A percentile compares a stretch with the other conserved stretches of the same genome.
Evolutionary conservation across 139 green algal species (phyloP).

Genomic region (Bryopsis sp.): DNA sequence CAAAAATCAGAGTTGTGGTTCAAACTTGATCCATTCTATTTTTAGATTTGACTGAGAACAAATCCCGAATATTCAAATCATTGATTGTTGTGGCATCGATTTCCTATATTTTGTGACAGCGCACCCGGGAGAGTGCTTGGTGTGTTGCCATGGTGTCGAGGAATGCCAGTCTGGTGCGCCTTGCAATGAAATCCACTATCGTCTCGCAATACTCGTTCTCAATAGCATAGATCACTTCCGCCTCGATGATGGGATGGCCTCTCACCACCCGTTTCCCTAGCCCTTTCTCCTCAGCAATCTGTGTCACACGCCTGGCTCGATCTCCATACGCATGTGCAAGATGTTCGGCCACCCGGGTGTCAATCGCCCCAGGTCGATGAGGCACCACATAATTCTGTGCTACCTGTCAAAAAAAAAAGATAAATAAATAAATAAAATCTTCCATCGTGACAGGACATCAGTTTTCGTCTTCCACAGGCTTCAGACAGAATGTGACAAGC

Average conservation of each 20-base stretch:
- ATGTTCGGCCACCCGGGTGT: slow-evolving; percentile 55
- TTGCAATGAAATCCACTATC: slow-evolving; percentile 84
- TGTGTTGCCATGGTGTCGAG: slow-evolving; percentile 69
- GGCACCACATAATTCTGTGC: slow-evolving; percentile 74
- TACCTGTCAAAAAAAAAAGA: too few relatives aligned
- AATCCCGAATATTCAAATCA: not conserved
- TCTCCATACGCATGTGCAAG: slow-evolving; percentile 77
- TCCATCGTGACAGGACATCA: too few relatives aligned
- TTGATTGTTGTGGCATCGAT: not conserved
- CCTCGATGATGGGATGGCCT: slow-evolving; percentile 86
- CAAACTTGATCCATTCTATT: not conserved
- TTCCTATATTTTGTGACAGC: not conserved
- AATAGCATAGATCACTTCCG: slow-evolving; percentile 73
- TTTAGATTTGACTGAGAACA: not conserved
- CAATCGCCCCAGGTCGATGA: slow-evolving; percentile 60
- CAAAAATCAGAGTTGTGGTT: not conserved
- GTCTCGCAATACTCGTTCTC: slow-evolving; percentile 82
- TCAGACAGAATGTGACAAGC: too few relatives aligned
- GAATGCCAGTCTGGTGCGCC: slow-evolving; percentile 88
- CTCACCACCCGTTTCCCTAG: slow-evolving; percentile 67
- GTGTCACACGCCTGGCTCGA: slow-evolving; percentile 50
- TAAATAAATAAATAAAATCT: too few relatives aligned
- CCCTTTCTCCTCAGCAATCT: slow-evolving; percentile 57
- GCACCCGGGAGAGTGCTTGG: slow-evolving; percentile 63
- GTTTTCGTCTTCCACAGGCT: too few relatives aligned